Conservation (phyloP, 1,284 basidiomycete genomes). For the Megacollybia platyphylla region DNA sequence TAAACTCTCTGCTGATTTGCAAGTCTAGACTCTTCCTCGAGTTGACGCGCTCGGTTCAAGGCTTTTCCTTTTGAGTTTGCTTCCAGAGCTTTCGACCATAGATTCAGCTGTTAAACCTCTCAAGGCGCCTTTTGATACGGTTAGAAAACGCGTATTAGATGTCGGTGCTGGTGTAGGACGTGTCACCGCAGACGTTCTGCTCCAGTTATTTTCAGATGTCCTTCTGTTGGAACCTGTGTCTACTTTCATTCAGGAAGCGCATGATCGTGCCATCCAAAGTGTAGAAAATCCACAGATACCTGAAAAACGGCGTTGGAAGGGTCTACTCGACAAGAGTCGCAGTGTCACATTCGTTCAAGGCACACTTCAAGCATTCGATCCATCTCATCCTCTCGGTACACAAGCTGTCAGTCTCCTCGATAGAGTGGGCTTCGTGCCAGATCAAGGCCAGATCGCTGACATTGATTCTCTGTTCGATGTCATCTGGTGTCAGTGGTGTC, state of each 20-base stretch:
- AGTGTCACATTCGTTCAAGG: slow-evolving; percentile 74
- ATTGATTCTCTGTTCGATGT: slow-evolving; percentile 54
- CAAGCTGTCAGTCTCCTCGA: slow-evolving; percentile 28
- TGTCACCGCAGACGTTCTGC: slow-evolving; percentile 75
- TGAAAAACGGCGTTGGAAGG: slow-evolving; percentile 41
- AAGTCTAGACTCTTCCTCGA: slow-evolving; percentile 64
- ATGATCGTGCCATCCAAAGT: slow-evolving; percentile 33
- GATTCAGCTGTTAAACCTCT: slow-evolving; percentile 49
- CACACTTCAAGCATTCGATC: slow-evolving; percentile 72
- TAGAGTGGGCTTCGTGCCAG: slow-evolving; percentile 42
- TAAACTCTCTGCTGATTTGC: slow-evolving; percentile 7
- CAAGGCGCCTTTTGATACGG: slow-evolving; percentile 13
- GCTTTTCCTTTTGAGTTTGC: slow-evolving; percentile 69
- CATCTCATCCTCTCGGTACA: slow-evolving; percentile 26
- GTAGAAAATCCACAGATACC: slow-evolving; percentile 10
- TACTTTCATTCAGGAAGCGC: slow-evolving; percentile 64
- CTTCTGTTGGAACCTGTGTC: slow-evolving; percentile 81
- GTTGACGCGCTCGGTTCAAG: slow-evolving; percentile 83
- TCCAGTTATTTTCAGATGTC: slow-evolving; percentile 77
- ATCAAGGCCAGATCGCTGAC: slow-evolving; percentile 24
- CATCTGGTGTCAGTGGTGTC: slow-evolving; percentile 93
- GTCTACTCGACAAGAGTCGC: slow-evolving; percentile 49
- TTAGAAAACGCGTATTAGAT: slow-evolving; percentile 66
- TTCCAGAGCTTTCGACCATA: slow-evolving; percentile 69
- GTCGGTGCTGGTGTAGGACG: slow-evolving; percentile 88